Base-by-base conservation (phyloP, 2,329 filamentous ascomycete species). In the Phaeosphaeriaceae sp. region DNA sequence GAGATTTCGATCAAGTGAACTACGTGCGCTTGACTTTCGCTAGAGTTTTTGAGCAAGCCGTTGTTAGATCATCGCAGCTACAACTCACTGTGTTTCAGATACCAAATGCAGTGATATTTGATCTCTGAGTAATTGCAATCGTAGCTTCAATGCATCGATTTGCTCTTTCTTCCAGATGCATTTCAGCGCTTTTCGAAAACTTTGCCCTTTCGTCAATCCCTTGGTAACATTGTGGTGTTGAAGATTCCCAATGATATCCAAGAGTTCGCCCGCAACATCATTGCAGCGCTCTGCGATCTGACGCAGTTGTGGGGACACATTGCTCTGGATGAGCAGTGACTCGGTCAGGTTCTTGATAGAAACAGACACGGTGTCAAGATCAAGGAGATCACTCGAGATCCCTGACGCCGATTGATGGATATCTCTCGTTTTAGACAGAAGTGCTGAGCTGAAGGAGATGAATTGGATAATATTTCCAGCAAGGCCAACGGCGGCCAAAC, bases 391-490 rank as follows among this genome's bases (percentile, higher is more conserved):
- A n/a, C 1, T n/a, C 2, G 54, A 52, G 2, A 27, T 2, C n/a
- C 54, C 48, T 10, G 45, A 46, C 4, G 46, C 45, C 15, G 41
- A 52, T 6, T 47, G 27, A 15, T 49, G 31, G 22, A 54, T 48
- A 1, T 53, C 40, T 10, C 24, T 25, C 7, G 31, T 54, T n/a
- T 53, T 41, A 1, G 54, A 53, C 3, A 63, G 36, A 3, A 63
- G 40, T 9, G 40, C 50, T 17, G 33, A 55, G 31, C 48, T 20
- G 21, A 61, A 61, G 7, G 51, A 47, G 7, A 61, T 51, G 20
- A 61, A 61, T 31, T 61, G 58, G 13, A 61, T 17, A n/a, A 58
- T 48, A 11, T 61, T 61, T 3, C 52, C 40, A 7, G 55, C 58
- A 15, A 58, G 25, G 20, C 58, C 52, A n/a, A 58, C 36, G 6